These are phyloP conservation scores for Echium plantagineum DNA, from an alignment of 257 asterid species.

Conservation along the genomic window DNA sequence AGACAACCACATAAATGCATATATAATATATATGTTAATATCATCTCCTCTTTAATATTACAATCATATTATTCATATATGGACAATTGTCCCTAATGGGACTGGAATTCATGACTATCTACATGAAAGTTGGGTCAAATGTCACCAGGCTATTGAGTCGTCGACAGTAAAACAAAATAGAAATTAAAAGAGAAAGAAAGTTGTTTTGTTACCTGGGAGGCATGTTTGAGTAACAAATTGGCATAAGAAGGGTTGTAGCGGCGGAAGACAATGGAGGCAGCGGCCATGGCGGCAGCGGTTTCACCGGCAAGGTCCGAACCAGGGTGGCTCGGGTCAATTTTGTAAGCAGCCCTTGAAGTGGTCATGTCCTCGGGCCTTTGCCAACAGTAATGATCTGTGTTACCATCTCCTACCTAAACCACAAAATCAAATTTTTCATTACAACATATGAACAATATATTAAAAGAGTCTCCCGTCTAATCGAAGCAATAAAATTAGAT, in stretches of 20 bases:
- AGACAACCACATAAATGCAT: too few species aligned
- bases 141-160: too few species aligned
- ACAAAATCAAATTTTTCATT: not conserved
- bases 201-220: conserved; percentile 38
- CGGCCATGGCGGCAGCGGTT: conserved; percentile 80
- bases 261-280: conserved; percentile 68
- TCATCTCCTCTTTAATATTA: too few species aligned
- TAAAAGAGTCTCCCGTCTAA: too few species aligned
- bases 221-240: conserved; percentile 51
- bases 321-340: conserved; percentile 51
- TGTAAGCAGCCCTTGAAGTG: conserved; percentile 57
- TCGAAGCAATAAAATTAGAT: too few species aligned
- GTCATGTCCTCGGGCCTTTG: conserved; percentile 84
- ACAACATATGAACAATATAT: too few species aligned
- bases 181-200: not conserved
- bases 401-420: conserved; percentile 64
- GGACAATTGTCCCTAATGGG: too few species aligned
- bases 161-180: too few species aligned
- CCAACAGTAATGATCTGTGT: conserved; percentile 76
- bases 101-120: too few species aligned
- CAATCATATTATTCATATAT: too few species aligned
- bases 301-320: conserved; percentile 86
- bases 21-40: too few species aligned
- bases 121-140: too few species aligned
- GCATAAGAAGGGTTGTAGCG: conserved; percentile 50